Evolutionary conservation across 306 rosid species (phyloP).

Genomic region (Ochetophila trinervis): DNA sequence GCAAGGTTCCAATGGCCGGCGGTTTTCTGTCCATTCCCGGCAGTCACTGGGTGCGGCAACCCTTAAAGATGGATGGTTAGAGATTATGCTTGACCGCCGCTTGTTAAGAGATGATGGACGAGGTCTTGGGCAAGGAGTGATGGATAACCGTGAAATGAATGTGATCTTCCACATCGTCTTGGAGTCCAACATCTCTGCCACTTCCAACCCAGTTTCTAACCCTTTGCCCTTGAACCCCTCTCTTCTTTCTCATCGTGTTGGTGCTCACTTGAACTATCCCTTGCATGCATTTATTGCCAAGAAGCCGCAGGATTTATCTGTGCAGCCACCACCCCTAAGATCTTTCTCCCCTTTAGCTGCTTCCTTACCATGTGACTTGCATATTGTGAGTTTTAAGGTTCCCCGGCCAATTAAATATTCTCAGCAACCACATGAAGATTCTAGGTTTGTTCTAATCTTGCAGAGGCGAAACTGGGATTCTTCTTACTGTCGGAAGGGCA

Average conservation of each 20-base stretch:
- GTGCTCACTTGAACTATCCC: constrained; percentile 85
- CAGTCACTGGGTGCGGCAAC: constrained; percentile 93
- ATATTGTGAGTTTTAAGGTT: constrained; percentile 86
- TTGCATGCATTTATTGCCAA: constrained; percentile 72
- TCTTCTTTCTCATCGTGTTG: constrained; percentile 72
- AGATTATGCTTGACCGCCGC: constrained; percentile 98
- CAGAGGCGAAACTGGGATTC: constrained; percentile 80
- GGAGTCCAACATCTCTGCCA: constrained; percentile 67
- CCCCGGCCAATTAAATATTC: constrained; percentile 68
- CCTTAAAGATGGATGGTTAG: constrained; percentile 87
- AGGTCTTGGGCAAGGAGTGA: constrained; percentile 97
- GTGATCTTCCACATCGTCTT: constrained; percentile 74
- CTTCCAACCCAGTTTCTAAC: constrained; percentile 47
- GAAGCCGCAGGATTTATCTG: constrained; percentile 55
- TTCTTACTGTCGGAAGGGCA: constrained; percentile 79
- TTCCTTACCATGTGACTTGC: constrained; percentile 90
- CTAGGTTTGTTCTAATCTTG: constrained; percentile 62
- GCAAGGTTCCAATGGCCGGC: constrained; percentile 70
- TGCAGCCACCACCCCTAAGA: constrained; percentile 51
- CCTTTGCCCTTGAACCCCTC: constrained; percentile 64
- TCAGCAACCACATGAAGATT: constrained; percentile 52
- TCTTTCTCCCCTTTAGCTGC: constrained; percentile 74
- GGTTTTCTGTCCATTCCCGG: constrained; percentile 86
- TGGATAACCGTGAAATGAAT: constrained; percentile 82
- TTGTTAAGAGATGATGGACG: constrained; percentile 88